phyloP scores from a whole-genome alignment of 148 eudicot species.

The Fagopyrum homotropicum region DNA sequence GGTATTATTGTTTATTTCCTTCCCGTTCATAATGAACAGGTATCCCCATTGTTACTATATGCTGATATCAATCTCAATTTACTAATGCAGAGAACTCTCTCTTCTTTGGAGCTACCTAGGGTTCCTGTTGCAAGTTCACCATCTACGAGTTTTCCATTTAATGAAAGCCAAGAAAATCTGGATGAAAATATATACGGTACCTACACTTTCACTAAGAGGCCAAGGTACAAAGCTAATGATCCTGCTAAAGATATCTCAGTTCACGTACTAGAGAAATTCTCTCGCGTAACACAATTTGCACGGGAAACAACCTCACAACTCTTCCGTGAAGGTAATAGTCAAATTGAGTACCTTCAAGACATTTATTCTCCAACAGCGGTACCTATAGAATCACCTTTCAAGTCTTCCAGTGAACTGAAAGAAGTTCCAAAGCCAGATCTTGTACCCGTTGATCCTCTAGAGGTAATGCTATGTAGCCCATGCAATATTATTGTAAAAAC shows the following conservation, averaged over 20 bases:
- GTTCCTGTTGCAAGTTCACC: too few relatives aligned
- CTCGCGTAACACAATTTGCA: conserved; percentile 94
- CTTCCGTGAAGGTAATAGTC: conserved; percentile 41
- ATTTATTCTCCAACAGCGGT: too few relatives aligned
- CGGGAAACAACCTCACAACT: conserved; percentile 95
- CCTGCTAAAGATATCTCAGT: conserved; percentile 85
- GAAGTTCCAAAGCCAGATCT: too few relatives aligned
- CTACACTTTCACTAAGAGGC: conserved; percentile 35
- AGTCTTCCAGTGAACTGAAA: too few relatives aligned
- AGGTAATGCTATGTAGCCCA: conserved; percentile 29
- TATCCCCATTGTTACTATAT: too few relatives aligned
- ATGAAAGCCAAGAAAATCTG: conserved; percentile 3
- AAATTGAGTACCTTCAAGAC: conserved; percentile 36
- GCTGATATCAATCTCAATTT: too few relatives aligned
- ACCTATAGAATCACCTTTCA: too few relatives aligned
- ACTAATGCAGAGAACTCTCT: too few relatives aligned
- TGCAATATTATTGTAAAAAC: neutral
- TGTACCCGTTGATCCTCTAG: too few relatives aligned
- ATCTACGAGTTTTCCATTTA: conserved; percentile 16
- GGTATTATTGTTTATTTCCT: too few relatives aligned
- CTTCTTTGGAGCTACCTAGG: too few relatives aligned
- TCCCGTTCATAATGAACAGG: too few relatives aligned
- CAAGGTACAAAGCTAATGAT: conserved; percentile 61
- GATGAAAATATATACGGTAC: conserved; percentile 1
- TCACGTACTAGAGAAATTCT: conserved; percentile 90